These are phyloP conservation scores for Podospora tetraspora DNA, from an alignment of 495 filamentous ascomycete species.

Conservation along the genomic window DNA sequence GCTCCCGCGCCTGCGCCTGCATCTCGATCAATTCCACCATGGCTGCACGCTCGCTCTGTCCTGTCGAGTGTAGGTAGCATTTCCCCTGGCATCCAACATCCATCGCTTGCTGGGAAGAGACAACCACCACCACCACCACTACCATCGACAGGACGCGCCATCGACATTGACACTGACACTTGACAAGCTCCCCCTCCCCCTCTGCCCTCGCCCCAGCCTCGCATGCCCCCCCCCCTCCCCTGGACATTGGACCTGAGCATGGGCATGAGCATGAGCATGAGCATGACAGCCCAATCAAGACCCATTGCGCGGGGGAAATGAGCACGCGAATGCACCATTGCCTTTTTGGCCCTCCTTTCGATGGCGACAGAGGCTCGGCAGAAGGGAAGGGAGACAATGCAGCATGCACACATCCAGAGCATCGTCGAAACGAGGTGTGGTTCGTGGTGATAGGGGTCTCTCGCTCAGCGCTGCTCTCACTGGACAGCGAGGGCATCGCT, in stretches of 20 bases:
- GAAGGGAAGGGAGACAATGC: not conserved
- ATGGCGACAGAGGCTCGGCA: not conserved
- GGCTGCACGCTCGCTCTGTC: too few species aligned
- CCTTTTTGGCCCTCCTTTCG: not conserved
- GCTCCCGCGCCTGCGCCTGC: not conserved
- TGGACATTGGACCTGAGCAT: not conserved
- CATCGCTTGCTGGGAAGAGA: too few species aligned
- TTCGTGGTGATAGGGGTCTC: not conserved
- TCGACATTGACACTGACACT: not conserved
- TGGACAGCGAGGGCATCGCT: not conserved
- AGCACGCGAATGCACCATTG: not conserved
- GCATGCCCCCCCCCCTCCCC: not conserved
- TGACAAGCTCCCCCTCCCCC: not conserved
- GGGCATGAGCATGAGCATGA: too few species aligned
- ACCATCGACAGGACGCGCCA: not conserved
- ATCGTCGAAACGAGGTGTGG: not conserved
- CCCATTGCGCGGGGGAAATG: not conserved
- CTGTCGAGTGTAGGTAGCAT: not conserved
- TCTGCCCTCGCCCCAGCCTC: not conserved
- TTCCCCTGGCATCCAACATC: not conserved
- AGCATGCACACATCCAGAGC: not conserved
- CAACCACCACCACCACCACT: not conserved
- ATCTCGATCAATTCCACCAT: not conserved
- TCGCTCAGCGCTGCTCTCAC: too few species aligned
- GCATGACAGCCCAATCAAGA: too few species aligned